Evolutionary conservation across 1,284 basidiomycete species (phyloP), one percentile per base, ranked within the genome.

Genomic region (Meripilus lineatus): DNA sequence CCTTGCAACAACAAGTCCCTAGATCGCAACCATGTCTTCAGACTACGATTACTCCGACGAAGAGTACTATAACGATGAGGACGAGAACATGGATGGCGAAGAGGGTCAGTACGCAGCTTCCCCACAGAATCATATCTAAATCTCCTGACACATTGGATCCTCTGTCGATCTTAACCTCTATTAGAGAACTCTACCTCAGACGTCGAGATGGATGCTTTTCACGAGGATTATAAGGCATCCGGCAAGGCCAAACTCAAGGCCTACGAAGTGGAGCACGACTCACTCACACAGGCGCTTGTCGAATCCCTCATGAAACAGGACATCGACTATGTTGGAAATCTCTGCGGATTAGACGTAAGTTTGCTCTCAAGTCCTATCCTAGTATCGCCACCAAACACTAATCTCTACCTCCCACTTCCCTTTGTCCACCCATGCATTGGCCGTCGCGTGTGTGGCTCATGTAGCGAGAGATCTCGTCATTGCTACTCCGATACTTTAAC

Each of bases 401-500:
- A 17, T 32, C 28, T 38, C 17, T 46, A 28, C 35, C 37, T 24
- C 17, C 34, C 11, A n/a, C 24, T 23, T n/a, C n/a, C n/a, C n/a
- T n/a, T n/a, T n/a, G n/a, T n/a, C n/a, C n/a, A n/a, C n/a, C n/a
- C n/a, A n/a, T n/a, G n/a, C n/a, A n/a, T n/a, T 14, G 24, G 10
- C 21, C 21, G 20, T 17, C 20, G 8, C 15, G 10, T 15, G 15
- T 32, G 20, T 37, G 39, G 22, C n/a, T 32, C 7, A 14, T 43
- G 11, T 44, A 67, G 68, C 38, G 45, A 18, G 57, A 69, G 51
- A 74, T 74, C 3, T 93, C 94, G 2, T 78, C 84, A 1, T 72
- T 94, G 37, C 74, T 99, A 5, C 72, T 99, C 38, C 82, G 93
- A 24, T 74, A 93, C 67, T 84, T 89, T 71, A 74, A 77, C 38